phyloP scores from a whole-genome alignment of 75 land plant genomes.

The Pinus tabuliformis region DNA sequence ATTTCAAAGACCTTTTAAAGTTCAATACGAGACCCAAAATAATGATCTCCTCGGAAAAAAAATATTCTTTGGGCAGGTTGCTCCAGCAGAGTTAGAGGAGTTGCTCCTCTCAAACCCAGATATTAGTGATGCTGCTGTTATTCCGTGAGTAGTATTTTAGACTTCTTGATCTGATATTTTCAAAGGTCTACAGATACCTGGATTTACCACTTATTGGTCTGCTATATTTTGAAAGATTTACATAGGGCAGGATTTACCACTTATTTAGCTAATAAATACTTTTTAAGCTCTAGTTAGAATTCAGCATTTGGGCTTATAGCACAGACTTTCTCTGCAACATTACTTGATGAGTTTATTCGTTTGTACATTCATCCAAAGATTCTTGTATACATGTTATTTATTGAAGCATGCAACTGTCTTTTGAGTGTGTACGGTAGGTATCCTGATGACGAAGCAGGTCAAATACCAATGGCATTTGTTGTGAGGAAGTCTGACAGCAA shows the following conservation, averaged over 20 bases:
- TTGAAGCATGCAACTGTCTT: too few species aligned
- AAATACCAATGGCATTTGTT: conserved; percentile 50
- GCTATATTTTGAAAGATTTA: too few species aligned
- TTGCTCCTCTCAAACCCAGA: conserved; percentile 61
- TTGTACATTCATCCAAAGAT: not conserved
- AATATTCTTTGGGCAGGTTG: conserved; percentile 38
- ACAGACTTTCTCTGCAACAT: not conserved
- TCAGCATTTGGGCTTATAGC: too few species aligned
- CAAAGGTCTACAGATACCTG: not conserved
- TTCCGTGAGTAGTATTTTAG: conserved; percentile 49
- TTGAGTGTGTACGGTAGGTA: conserved; percentile 15
- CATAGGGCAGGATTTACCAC: too few species aligned
- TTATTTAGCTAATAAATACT: too few species aligned
- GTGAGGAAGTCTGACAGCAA: conserved; percentile 25
- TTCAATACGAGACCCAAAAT: not conserved
- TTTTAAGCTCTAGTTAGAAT: too few species aligned
- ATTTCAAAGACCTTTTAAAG: too few species aligned
- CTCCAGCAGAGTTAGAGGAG: conserved; percentile 81
- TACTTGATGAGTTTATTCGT: not conserved
- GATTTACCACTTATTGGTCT: too few species aligned
- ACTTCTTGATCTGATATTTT: not conserved
- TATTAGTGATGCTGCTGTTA: conserved; percentile 81
- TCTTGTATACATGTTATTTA: not conserved
- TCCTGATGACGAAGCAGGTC: conserved; percentile 47
- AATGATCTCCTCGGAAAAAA: not conserved